Conservation (phyloP, 768 basidiomycete genomes). For the Tylopilus sp. region DNA sequence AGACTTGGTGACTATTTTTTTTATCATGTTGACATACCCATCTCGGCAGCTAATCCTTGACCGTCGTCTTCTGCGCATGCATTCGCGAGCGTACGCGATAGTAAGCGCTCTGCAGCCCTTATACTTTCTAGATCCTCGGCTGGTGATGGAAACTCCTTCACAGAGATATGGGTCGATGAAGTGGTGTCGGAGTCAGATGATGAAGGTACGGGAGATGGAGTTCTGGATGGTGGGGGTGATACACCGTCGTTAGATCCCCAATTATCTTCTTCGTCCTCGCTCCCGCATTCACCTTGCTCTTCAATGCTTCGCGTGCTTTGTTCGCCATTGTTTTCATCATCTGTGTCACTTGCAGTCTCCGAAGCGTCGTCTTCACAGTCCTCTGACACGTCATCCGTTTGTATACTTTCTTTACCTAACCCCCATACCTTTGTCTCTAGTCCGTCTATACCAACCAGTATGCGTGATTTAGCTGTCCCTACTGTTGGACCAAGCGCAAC, state of each 20-base stretch:
- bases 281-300: slow-evolving; percentile 2
- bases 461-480: slow-evolving; percentile 55
- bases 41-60: slow-evolving; percentile 38
- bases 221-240: slow-evolving; percentile 21
- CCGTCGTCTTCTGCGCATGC: slow-evolving; percentile 42
- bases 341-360: slow-evolving; percentile 3
- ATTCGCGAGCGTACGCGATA: slow-evolving; percentile 43
- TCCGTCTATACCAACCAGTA: slow-evolving; percentile 63
- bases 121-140: slow-evolving; percentile 34
- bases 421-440: slow-evolving; percentile 46
- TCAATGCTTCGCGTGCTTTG: slow-evolving; percentile 9
- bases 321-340: slow-evolving; percentile 3
- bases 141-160: background rate
- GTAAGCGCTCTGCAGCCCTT: slow-evolving; percentile 37
- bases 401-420: slow-evolving; percentile 28
- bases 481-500: slow-evolving; percentile 66
- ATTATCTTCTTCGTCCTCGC: slow-evolving; percentile 9
- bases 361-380: background rate
- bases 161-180: slow-evolving; percentile 17
- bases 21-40: slow-evolving; percentile 28
- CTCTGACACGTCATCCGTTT: slow-evolving; percentile 7
- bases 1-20: background rate
- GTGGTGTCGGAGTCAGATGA: slow-evolving; percentile 24
- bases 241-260: slow-evolving; percentile 9
- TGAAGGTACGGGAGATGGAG: slow-evolving; percentile 21